Base-by-base conservation (phyloP, 495 filamentous ascomycete genomes). In the Penicillium canariense region DNA sequence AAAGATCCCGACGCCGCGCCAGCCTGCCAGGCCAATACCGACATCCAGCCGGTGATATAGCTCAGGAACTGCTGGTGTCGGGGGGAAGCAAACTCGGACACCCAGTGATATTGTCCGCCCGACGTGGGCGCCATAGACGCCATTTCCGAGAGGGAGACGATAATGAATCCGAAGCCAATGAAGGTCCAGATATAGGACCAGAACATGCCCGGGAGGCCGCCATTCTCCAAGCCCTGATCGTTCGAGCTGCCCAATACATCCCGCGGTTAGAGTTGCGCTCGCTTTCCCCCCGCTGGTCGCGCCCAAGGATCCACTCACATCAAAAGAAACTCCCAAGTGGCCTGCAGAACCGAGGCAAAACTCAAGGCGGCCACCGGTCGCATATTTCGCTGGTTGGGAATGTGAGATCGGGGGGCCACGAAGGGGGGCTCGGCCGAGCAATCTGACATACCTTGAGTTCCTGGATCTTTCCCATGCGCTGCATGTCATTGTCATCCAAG, bases 11-110 rank as follows among this genome's bases (percentile, higher is more conserved):
- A 62, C 38, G 69, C 58, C 39, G 66, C 48, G 57, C 68, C 48
- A 55, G 71, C 73, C 65, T 80, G 48, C 75, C 76, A 55, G 65
- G 67, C 36, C 55, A 77, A 18, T 46, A 64, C 69, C 18, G 70
- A 72, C 62, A 77, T 76, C 78, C 79, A 83, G 4, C 80, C 74
- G 15, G 72, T 71, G 12, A 76, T 55, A 55, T 79, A 81, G 36
- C 73, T 77, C 4, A 80, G 54, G 35, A 72, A 72, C 39, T 69
- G 69, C 50, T 80, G 78, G 22, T 58, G 66, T 22, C 56, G 52
- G 3, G 60, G 66, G 1, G 73, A 70, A 0, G 76, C 64, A 44
- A 81, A 80, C 48, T 81, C 78, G 2, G 71, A 77, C 0, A 77
- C 73, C 75, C 76, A 79, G 50, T 79, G 76, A 38, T 77, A 79